phyloP scores from a whole-genome alignment of 2,329 filamentous ascomycete genomes.

The Fusarium lyarnte region DNA sequence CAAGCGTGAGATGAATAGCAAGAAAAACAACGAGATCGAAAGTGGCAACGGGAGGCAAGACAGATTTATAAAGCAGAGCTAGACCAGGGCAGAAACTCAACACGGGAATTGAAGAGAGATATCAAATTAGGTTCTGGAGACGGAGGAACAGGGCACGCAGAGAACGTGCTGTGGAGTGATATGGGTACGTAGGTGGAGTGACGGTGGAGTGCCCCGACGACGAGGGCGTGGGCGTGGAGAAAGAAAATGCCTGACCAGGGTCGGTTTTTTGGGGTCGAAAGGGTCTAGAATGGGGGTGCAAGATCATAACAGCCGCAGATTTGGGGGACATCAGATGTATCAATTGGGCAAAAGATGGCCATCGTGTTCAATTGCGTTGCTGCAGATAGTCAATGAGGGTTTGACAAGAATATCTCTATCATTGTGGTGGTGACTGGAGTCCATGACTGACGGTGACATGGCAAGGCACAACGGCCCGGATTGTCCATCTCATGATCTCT shows the following conservation, averaged over 20 bases:
- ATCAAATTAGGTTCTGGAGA: conserved; percentile 28
- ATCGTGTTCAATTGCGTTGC: background rate
- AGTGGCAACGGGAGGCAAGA: conserved; percentile 26
- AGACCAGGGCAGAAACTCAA: conserved; percentile 19
- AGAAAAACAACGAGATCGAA: background rate
- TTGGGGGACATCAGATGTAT: background rate
- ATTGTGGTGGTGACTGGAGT: background rate
- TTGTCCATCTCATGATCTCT: conserved; percentile 3
- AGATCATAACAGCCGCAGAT: conserved; percentile 1
- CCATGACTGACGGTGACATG: background rate
- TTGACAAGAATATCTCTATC: background rate
- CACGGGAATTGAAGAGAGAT: conserved; percentile 17
- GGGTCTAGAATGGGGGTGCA: conserved; percentile 26
- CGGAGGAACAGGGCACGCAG: conserved; percentile 9
- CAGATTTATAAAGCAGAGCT: conserved; percentile 38
- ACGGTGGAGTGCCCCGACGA: conserved; percentile 36
- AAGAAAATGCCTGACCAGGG: conserved; percentile 15
- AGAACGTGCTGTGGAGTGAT: conserved; percentile 26
- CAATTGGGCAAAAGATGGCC: background rate
- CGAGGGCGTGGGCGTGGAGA: conserved; percentile 25
- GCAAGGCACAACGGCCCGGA: conserved; percentile 5
- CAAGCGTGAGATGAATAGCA: background rate
- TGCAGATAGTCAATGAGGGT: background rate
- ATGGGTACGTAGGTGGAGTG: conserved; percentile 34
- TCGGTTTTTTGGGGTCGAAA: conserved; percentile 10